These are phyloP conservation scores for Spathaspora sp. DNA, from an alignment of 1,139 yeast species.

Conservation along the genomic window DNA sequence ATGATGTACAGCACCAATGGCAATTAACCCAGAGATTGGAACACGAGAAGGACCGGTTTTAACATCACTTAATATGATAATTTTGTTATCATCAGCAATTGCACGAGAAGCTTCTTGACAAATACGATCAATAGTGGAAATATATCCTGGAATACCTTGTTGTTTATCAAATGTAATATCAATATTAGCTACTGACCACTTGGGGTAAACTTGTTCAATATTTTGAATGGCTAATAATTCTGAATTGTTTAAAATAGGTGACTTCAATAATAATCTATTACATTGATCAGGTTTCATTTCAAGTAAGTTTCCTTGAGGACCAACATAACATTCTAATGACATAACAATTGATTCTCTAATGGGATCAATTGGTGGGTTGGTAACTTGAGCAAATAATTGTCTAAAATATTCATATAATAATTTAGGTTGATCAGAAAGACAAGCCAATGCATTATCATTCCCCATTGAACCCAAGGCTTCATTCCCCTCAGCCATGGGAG, in stretches of 20 bases:
- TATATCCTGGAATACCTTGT: slow-evolving; percentile 85
- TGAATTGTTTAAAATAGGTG: slow-evolving; percentile 76
- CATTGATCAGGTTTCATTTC: slow-evolving; percentile 93
- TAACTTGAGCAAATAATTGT: slow-evolving; percentile 96
- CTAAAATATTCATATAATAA: slow-evolving; percentile 91
- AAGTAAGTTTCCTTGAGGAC: slow-evolving; percentile 94
- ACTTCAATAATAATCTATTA: slow-evolving; percentile 76
- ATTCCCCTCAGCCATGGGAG: slow-evolving; percentile 95
- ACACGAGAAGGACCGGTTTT: slow-evolving; percentile 60
- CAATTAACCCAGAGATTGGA: slow-evolving; percentile 85
- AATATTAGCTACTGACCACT: slow-evolving; percentile 79
- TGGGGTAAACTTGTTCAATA: slow-evolving; percentile 73
- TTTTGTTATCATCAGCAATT: slow-evolving; percentile 70
- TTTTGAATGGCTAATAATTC: slow-evolving; percentile 75
- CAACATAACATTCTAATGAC: slow-evolving; percentile 95
- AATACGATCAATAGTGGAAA: slow-evolving; percentile 79
- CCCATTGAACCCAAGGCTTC: slow-evolving; percentile 99
- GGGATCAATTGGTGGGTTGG: slow-evolving; percentile 98
- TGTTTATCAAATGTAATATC: slow-evolving; percentile 87
- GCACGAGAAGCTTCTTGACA: slow-evolving; percentile 88
- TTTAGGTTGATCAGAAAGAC: slow-evolving; percentile 90
- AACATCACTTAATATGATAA: slow-evolving; percentile 76
- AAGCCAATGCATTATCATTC: slow-evolving; percentile 95
- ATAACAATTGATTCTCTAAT: slow-evolving; percentile 95
- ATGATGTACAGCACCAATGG: slow-evolving; percentile 97